Evolutionary conservation across 768 basidiomycete species (phyloP), one percentile per base, ranked within the genome.

Genomic region (Coprinopsis marcescibilis): DNA sequence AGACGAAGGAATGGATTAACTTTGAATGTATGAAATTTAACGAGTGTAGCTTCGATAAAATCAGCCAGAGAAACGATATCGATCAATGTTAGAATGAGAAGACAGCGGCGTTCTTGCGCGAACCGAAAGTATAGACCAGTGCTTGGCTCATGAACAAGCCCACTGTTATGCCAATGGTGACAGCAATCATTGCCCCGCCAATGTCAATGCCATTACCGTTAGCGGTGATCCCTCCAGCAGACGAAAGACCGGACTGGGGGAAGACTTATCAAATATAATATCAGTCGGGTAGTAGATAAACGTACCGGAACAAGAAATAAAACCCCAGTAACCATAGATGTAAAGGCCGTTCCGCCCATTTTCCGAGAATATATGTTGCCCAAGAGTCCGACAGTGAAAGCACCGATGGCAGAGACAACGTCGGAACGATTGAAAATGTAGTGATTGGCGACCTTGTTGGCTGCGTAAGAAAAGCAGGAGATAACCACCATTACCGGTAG

Each of bases 111-210:
- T 81, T 85, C 70, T 93, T 93, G 49, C 85, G 75, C 6, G 77
- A 73, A 6, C 89, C 90, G 56, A 93, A 92, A 55, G 83, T 85
- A 58, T 92, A 93, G 13, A 93, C 86, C 34, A 93, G 63, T 10
- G 88, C 82, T 59, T 89, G 87, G 54, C 87, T 89, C 76, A 86
- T 88, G 68, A 91, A 92, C 35, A 93, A 63, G 14, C 90, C 89
- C 41, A 91, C 88, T 0, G 89, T 92, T 55, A 93, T 91, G 23
- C 90, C 90, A 48, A 92, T 89, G 0, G 88, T 85, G 39, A 92
- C 89, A n/a, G 83, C 78, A 50, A 89, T 87, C 85, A 90, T 90
- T 6, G 89, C 84, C 26, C 82, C 80, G 51, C 89, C 85, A 44
- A 91, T 87, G 53, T 89, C 88, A 52, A 91, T 88, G 19, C 82